These are phyloP conservation scores for Blakeslea trispora DNA, from an alignment of 371 early-diverging fungal genomes.

Conservation along the genomic window DNA sequence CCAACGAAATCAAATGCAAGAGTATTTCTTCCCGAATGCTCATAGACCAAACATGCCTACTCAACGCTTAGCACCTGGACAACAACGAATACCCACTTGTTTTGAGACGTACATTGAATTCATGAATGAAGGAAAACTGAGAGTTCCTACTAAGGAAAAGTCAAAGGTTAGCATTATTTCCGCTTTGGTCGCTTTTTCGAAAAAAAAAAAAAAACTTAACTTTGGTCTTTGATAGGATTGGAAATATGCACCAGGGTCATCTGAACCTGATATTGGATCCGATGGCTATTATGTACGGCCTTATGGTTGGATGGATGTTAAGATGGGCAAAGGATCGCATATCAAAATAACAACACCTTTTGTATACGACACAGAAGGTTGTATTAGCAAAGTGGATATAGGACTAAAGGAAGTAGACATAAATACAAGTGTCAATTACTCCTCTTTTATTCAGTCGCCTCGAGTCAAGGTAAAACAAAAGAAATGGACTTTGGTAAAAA, in stretches of 20 bases:
- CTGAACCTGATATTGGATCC: conserved; percentile 41
- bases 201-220: neutral
- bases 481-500: too few relatives aligned
- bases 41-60: conserved; percentile 61
- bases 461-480: conserved; percentile 48
- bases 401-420: conserved; percentile 53
- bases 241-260: conserved; percentile 50
- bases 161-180: conserved; percentile 60
- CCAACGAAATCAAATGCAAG: conserved; percentile 70
- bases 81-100: conserved; percentile 56
- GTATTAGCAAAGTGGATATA: conserved; percentile 52
- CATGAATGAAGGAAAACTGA: conserved; percentile 58
- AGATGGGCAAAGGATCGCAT: conserved; percentile 56
- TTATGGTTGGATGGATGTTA: conserved; percentile 81
- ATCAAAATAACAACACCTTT: conserved; percentile 67
- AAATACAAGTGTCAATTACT: conserved; percentile 75
- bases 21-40: conserved; percentile 76
- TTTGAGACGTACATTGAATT: conserved; percentile 73
- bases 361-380: conserved; percentile 56
- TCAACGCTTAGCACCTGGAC: conserved; percentile 52
- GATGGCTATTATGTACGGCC: conserved; percentile 60
- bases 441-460: conserved; percentile 56
- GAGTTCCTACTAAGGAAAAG: conserved; percentile 74
- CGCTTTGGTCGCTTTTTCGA: neutral
- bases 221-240: conserved; percentile 56